phyloP scores from a whole-genome alignment of 768 basidiomycete genomes.

The Calvatia gigantea region DNA sequence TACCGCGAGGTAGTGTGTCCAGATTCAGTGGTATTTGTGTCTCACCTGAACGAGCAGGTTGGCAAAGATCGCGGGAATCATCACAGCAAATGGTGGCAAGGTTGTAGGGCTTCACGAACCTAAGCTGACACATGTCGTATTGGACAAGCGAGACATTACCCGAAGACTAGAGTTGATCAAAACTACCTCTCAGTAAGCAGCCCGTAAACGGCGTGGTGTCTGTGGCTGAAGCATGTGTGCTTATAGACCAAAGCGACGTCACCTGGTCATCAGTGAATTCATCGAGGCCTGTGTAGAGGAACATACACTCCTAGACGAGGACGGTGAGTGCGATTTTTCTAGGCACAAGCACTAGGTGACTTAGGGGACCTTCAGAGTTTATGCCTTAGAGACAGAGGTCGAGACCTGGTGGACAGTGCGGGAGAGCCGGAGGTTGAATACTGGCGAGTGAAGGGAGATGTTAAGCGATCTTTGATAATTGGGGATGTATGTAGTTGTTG shows the following conservation, averaged over 20 bases:
- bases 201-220: constrained; percentile 1
- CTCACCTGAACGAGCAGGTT: constrained; percentile 43
- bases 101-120: constrained; percentile 67
- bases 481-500: neutral
- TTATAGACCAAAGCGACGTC: constrained; percentile 72
- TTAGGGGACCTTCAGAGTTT: constrained; percentile 19
- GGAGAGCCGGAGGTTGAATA: neutral
- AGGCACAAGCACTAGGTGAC: neutral
- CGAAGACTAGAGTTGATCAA: constrained; percentile 69
- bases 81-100: constrained; percentile 70
- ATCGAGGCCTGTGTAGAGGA: constrained; percentile 81
- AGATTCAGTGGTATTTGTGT: neutral
- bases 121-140: constrained; percentile 81
- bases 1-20: constrained; percentile 42
- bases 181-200: constrained; percentile 64
- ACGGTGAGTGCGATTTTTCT: constrained; percentile 46
- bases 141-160: constrained; percentile 79
- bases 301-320: constrained; percentile 79
- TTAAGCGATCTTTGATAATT: neutral
- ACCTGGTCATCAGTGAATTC: constrained; percentile 76
- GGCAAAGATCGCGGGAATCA: constrained; percentile 40
- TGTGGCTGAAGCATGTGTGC: constrained; percentile 14
- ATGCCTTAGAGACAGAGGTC: constrained; percentile 16
- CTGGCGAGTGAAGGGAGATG: neutral
- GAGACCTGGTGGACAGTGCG: too few species aligned